phyloP scores from a whole-genome alignment of 768 basidiomycete genomes.

The Leccinum uliginosum region DNA sequence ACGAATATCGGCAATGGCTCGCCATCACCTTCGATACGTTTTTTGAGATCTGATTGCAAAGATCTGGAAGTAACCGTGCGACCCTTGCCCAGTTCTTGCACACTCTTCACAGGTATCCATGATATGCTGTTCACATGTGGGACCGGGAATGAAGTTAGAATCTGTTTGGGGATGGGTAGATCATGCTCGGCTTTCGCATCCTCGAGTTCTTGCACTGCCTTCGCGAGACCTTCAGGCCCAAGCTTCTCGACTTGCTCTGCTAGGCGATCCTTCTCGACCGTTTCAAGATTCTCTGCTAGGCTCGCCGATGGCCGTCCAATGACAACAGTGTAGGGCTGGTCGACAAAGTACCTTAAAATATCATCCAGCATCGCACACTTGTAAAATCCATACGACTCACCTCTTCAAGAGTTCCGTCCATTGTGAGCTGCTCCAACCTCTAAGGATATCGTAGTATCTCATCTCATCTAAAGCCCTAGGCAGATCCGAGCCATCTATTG shows the following conservation, averaged over 20 bases:
- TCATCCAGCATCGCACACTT: constrained; percentile 7
- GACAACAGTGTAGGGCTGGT: constrained; percentile 69
- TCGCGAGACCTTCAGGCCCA: constrained; percentile 77
- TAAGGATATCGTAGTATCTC: constrained; percentile 60
- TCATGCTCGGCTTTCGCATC: constrained; percentile 87
- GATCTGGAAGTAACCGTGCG: constrained; percentile 30
- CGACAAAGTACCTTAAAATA: constrained; percentile 66
- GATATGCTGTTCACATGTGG: constrained; percentile 87
- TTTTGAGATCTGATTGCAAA: constrained; percentile 45
- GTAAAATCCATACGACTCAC: constrained; percentile 40
- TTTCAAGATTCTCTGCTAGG: constrained; percentile 76
- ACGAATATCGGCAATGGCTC: constrained; percentile 77
- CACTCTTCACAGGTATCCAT: constrained; percentile 79
- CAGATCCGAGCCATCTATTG: constrained; percentile 77
- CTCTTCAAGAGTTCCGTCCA: constrained; percentile 76
- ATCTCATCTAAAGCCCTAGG: constrained; percentile 73
- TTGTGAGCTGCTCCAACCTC: constrained; percentile 65
- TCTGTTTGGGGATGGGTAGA: constrained; percentile 70
- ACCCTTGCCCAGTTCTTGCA: constrained; percentile 58
- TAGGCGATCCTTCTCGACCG: constrained; percentile 75
- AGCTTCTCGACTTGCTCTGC: constrained; percentile 62
- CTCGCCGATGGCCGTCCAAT: constrained; percentile 84
- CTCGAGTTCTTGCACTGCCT: constrained; percentile 63
- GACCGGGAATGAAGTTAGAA: constrained; percentile 84
- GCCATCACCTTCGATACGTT: constrained; percentile 67